A percentile compares a stretch with the other conserved stretches of the same genome.
Evolutionary conservation across 1,284 basidiomycete genomes (phyloP).

Genomic region (Cutaneotrichosporon sp.): DNA sequence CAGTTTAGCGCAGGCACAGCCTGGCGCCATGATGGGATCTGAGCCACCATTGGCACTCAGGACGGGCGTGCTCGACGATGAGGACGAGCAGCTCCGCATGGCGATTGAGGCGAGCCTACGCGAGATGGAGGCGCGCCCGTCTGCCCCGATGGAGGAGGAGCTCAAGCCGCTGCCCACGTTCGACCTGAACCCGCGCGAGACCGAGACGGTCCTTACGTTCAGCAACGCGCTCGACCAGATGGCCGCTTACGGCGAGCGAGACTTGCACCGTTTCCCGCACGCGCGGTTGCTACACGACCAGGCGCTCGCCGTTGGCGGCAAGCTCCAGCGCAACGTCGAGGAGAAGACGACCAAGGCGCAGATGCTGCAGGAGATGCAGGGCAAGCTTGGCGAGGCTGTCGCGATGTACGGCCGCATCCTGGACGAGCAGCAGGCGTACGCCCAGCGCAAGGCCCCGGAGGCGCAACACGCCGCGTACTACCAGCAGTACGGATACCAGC

Average conservation of each 20-base stretch:
- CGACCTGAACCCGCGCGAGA: constrained; percentile 74
- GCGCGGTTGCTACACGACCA: constrained; percentile 80
- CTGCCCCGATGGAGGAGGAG: constrained; percentile 67
- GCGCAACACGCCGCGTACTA: constrained; percentile 41
- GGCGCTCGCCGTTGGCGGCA: constrained; percentile 75
- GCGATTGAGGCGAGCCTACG: constrained; percentile 93
- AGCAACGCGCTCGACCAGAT: constrained; percentile 84
- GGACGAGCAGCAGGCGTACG: constrained; percentile 65
- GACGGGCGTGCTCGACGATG: constrained; percentile 64
- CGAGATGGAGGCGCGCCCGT: constrained; percentile 76
- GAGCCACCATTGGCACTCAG: constrained; percentile 65
- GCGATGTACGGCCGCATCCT: constrained; percentile 83
- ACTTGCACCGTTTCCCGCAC: constrained; percentile 74
- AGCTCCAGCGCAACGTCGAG: constrained; percentile 78
- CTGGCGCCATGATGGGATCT: constrained; percentile 55
- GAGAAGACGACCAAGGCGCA: constrained; percentile 85
- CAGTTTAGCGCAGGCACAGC: constrained; percentile 71
- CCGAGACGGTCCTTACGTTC: constrained; percentile 81
- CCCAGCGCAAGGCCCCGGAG: constrained; percentile 47
- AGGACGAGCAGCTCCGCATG: constrained; percentile 87
- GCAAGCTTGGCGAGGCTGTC: constrained; percentile 86
- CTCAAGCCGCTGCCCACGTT: constrained; percentile 62
- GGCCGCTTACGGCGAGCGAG: constrained; percentile 70
- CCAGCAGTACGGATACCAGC: constrained; percentile 19
- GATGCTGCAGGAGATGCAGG: constrained; percentile 85